Evolutionary conservation across 78 protist species (phyloP).

Genomic region (Dictyostelium intermedium): DNA sequence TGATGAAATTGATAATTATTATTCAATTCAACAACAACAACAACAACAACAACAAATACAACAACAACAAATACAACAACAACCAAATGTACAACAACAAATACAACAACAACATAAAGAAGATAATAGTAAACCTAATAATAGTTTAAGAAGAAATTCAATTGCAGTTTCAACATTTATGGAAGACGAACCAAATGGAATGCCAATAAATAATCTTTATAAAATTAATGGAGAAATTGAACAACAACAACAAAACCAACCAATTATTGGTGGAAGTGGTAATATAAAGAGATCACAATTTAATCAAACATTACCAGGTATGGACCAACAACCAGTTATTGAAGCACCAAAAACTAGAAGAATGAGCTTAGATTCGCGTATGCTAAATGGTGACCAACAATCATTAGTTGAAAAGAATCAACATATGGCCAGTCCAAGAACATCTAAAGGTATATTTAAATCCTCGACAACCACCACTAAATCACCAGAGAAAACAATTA

Average conservation of each 20-base stretch:
- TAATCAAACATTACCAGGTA: neutral
- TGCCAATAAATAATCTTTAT: neutral
- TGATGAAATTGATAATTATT: neutral
- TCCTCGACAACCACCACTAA: conserved; percentile 66
- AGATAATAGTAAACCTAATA: neutral
- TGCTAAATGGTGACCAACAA: neutral
- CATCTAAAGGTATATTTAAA: conserved; percentile 78
- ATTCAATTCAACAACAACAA: neutral
- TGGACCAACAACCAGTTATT: neutral
- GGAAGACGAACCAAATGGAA: neutral
- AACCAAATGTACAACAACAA: neutral
- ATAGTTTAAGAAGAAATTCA: conserved; percentile 13
- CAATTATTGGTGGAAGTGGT: neutral
- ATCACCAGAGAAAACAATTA: conserved; percentile 63
- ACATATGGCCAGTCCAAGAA: conserved; percentile 37
- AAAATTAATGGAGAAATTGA: neutral
- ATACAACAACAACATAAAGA: neutral
- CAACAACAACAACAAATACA: neutral
- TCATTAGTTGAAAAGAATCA: conserved; percentile 54
- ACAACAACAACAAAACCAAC: neutral
- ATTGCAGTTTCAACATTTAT: conserved; percentile 4
- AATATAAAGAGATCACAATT: neutral
- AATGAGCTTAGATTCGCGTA: conserved; percentile 66
- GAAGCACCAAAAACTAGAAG: conserved; percentile 77
- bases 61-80: neutral